These are phyloP conservation scores for Penicillium sp. DNA, from an alignment of 2,329 filamentous ascomycete genomes.

Conservation along the genomic window DNA sequence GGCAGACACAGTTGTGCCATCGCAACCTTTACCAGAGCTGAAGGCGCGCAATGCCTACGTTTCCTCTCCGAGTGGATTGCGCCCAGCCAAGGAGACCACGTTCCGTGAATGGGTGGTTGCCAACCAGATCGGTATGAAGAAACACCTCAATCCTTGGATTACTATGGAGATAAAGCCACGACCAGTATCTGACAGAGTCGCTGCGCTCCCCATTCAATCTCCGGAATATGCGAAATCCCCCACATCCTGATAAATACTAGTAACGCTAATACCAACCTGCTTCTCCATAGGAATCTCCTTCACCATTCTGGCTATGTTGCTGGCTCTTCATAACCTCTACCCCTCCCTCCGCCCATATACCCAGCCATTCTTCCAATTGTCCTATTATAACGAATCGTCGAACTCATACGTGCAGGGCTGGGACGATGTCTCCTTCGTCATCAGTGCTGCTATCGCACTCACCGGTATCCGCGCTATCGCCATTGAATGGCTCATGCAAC, in stretches of 20 bases:
- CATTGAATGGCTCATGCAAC: constrained; percentile 85
- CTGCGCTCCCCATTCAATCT: not conserved
- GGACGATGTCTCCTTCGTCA: constrained; percentile 75
- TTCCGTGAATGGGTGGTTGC: constrained; percentile 65
- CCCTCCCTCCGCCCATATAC: constrained; percentile 76
- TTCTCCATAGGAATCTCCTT: constrained; percentile 67
- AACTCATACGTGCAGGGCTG: constrained; percentile 72
- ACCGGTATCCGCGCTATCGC: constrained; percentile 78
- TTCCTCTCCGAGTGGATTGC: constrained; percentile 29
- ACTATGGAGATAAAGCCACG: not conserved
- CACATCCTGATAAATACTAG: constrained; percentile 6
- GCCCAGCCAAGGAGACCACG: constrained; percentile 38
- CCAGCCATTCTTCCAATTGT: constrained; percentile 83
- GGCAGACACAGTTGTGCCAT: constrained; percentile 32
- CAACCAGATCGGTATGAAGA: constrained; percentile 72
- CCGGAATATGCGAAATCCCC: constrained; percentile 3
- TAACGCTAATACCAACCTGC: constrained; percentile 18
- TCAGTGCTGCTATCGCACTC: constrained; percentile 77
- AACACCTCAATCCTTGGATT: not conserved
- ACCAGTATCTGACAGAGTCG: not conserved
- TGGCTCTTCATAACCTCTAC: constrained; percentile 77
- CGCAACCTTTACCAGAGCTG: constrained; percentile 25
- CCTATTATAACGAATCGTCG: constrained; percentile 70
- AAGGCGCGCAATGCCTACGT: constrained; percentile 43
- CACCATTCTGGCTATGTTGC: constrained; percentile 79